phyloP scores from a whole-genome alignment of 2,329 filamentous ascomycete genomes.

The Diaporthe ilicicola region DNA sequence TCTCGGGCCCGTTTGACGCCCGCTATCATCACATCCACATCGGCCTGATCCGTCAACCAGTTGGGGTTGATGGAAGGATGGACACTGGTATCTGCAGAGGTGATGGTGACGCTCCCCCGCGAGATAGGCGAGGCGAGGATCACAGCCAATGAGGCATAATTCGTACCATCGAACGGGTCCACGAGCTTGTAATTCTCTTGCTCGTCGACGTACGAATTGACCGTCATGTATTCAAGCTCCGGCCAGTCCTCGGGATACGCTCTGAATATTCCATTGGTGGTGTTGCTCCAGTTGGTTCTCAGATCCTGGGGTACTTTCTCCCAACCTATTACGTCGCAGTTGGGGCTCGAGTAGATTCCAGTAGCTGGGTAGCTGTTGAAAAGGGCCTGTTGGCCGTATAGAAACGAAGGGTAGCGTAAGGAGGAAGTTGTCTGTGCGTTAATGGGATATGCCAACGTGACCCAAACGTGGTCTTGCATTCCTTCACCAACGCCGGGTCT shows the following conservation, averaged over 20 bases:
- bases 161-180: not conserved
- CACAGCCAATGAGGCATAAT: conserved; percentile 7
- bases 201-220: not conserved
- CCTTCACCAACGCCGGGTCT: conserved; percentile 57
- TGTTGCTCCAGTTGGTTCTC: not conserved
- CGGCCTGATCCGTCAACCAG: conserved; percentile 41
- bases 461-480: conserved; percentile 53
- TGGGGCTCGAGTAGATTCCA: conserved; percentile 11
- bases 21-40: conserved; percentile 32
- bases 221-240: conserved; percentile 17
- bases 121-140: not conserved
- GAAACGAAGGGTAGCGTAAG: not conserved
- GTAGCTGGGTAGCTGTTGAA: not conserved
- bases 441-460: not conserved
- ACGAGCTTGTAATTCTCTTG: not conserved
- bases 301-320: not conserved
- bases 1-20: conserved; percentile 38
- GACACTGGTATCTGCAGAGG: not conserved
- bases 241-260: conserved; percentile 18
- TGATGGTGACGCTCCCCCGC: conserved; percentile 18
- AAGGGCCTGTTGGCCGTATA: not conserved
- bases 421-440: not conserved
- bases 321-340: conserved; percentile 5
- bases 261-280: not conserved
- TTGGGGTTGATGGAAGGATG: conserved; percentile 48